Evolutionary conservation across 2,329 filamentous ascomycete species (phyloP), one percentile per base, ranked within the genome.

Genomic region (Colletotrichum sidae): DNA sequence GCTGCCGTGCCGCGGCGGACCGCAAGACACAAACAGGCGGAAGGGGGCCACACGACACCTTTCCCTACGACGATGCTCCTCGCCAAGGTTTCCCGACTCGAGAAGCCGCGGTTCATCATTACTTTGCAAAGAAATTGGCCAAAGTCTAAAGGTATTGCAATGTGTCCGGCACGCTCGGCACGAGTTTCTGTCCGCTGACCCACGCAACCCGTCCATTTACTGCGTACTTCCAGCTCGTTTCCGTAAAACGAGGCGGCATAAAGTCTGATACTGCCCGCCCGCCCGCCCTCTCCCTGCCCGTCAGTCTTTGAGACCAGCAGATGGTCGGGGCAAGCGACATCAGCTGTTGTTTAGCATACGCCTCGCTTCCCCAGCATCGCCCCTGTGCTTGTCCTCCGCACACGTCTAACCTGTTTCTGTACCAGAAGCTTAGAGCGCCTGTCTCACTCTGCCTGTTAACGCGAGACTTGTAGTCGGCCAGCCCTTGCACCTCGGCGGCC

Each of bases 211-310:
- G 3, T 50, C 38, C 54, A 11, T 5, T 41, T 65, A 45, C 42
- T 35, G 38, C 47, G 62, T 39, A n/a, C 52, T n/a, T 35, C 47
- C 63, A 41, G 33, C 34, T 49, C 49, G 47, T 66, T 66, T 56
- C 52, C 46, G 25, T 55, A 60, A 62, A 65, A 50, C 58, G 54
- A 62, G 63, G 58, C 41, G 58, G 52, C 63, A 65, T 61, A 56
- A 63, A 57, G 45, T 52, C 41, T 59, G 35, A 54, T 59, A 44
- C 38, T 39, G 49, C 13, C 37, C 55, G 37, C 60, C 12, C 35
- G 44, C 38, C 13, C 13, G 39, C 13, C 25, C 17, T 55, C 39
- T 35, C 25, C 11, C 42, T 33, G 39, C 12, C 4, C 33, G 33
- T 12, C 6, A 33, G 37, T 15, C 13, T 37, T 44, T 25, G 42